Evolutionary conservation across 2,329 filamentous ascomycete genomes (phyloP), one percentile per base, ranked within the genome.

Genomic region (Calonectria pseudoreteaudii): DNA sequence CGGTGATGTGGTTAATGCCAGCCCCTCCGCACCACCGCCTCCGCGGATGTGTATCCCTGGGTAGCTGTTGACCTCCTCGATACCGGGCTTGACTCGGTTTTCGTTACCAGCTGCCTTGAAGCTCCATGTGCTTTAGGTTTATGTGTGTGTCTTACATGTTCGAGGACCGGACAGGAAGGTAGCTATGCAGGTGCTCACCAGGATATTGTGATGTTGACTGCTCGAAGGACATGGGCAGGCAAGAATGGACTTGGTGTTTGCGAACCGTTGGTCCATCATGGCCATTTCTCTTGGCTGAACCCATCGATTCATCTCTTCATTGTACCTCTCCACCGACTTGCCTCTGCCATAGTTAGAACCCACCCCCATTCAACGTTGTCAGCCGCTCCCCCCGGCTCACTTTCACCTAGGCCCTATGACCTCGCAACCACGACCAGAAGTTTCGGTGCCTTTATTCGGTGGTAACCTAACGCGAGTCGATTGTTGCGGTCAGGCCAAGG

Each of bases 401-500:
- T 64, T 34, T 26, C 65, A 41, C 56, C 44, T 36, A 53, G 47
- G 53, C 58, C 65, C 34, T 64, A 31, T 68, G 47, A 52, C 70
- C 36, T 71, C 41, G 44, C 65, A 52, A 30, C 70, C 47, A 23
- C 47, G 44, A 30, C 70, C 47, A 36, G 56, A 36, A 60, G 31
- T 16, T 60, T 60, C 31, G 31, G 23, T 31, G 34, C n/a, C 31
- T 60, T n/a, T n/a, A n/a, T n/a, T n/a, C n/a, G n/a, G n/a, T n/a
- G n/a, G n/a, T n/a, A n/a, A n/a, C n/a, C n/a, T n/a, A n/a, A n/a
- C n/a, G n/a, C n/a, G 62, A 52, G 56, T 72, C 66, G 58, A 60
- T 65, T 72, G 65, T 58, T 68, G 70, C 70, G 66, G 66, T 68
- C 49, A 62, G 56, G 49, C 28, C 56, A 66, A 62, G 31, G 23